Evolutionary conservation across 352 stramenopile species (phyloP).

Genomic region (Phytophthora lateralis): DNA sequence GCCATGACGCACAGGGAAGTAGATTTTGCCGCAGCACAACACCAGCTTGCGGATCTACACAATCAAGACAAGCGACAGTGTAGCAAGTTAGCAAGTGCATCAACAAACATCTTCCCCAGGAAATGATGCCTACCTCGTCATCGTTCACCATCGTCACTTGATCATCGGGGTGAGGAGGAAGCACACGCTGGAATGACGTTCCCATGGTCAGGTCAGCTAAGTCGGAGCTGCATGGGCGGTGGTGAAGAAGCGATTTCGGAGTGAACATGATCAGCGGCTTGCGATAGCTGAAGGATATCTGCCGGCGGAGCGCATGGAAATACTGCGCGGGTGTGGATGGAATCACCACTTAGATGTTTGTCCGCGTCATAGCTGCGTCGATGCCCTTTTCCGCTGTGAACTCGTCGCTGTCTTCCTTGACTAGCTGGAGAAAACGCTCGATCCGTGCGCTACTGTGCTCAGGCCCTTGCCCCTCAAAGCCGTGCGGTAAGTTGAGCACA

Average conservation of each 20-base stretch:
- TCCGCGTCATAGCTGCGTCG: slow-evolving; percentile 50
- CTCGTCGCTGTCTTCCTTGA: slow-evolving; percentile 76
- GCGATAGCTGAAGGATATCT: slow-evolving; percentile 70
- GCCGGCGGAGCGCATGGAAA: slow-evolving; percentile 94
- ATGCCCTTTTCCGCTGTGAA: slow-evolving; percentile 51
- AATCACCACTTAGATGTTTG: slow-evolving; percentile 82
- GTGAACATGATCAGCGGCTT: slow-evolving; percentile 86
- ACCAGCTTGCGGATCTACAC: slow-evolving; percentile 76
- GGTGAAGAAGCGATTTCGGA: slow-evolving; percentile 85
- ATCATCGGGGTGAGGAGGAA: slow-evolving; percentile 79
- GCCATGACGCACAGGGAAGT: slow-evolving; percentile 76
- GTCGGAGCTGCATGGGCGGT: slow-evolving; percentile 81
- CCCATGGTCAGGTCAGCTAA: slow-evolving; percentile 63
- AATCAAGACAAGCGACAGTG: neutral
- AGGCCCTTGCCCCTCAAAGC: slow-evolving; percentile 86
- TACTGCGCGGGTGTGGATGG: slow-evolving; percentile 94
- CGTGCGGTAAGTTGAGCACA: slow-evolving; percentile 80
- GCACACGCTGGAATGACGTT: slow-evolving; percentile 68
- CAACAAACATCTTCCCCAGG: neutral
- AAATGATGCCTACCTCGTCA: slow-evolving; percentile 48
- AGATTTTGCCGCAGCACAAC: slow-evolving; percentile 87
- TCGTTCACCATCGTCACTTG: slow-evolving; percentile 65
- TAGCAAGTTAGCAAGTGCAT: slow-evolving; percentile 4
- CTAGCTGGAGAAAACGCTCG: slow-evolving; percentile 83
- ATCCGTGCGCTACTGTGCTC: slow-evolving; percentile 87